These are phyloP conservation scores for Cordyceps cateniannulata DNA, from an alignment of 2,329 filamentous ascomycete species.

Conservation along the genomic window DNA sequence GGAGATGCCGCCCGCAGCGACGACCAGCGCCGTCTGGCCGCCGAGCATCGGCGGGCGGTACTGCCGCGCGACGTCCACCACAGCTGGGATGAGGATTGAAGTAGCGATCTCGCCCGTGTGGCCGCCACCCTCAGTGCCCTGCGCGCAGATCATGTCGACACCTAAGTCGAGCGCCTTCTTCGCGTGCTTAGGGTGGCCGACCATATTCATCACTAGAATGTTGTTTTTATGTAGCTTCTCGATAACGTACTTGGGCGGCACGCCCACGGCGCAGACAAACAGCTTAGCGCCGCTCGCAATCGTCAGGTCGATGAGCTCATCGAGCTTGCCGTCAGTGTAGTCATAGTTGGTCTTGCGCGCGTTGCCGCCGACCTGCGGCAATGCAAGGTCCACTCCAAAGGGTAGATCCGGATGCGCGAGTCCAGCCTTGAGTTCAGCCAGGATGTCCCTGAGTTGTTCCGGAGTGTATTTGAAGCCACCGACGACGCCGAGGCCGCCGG, in stretches of 20 bases:
- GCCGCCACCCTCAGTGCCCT: conserved; percentile 88
- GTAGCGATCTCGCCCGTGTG: conserved; percentile 86
- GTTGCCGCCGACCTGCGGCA: conserved; percentile 78
- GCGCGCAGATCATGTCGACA: conserved; percentile 85
- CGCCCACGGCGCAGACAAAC: conserved; percentile 83
- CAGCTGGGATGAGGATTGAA: conserved; percentile 75
- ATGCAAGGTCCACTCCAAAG: conserved; percentile 85
- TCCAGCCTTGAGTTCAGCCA: conserved; percentile 72
- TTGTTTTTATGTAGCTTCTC: conserved; percentile 70
- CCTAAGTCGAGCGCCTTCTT: conserved; percentile 80
- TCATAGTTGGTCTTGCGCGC: conserved; percentile 93
- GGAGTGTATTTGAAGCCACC: conserved; percentile 68
- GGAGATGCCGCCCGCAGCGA: conserved; percentile 85
- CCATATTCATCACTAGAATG: conserved; percentile 95
- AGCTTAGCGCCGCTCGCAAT: conserved; percentile 77
- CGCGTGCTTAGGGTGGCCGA: conserved; percentile 86
- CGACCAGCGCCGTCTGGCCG: conserved; percentile 66
- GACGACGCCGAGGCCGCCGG: conserved; percentile 75
- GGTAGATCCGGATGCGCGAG: conserved; percentile 56
- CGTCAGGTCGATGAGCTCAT: conserved; percentile 80
- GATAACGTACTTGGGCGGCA: conserved; percentile 71
- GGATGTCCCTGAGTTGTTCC: conserved; percentile 67
- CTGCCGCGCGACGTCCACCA: conserved; percentile 72
- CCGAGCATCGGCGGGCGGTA: conserved; percentile 66
- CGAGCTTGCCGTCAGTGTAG: conserved; percentile 86